phyloP scores from a whole-genome alignment of 257 asterid species.

The Solanum chiquidenum region DNA sequence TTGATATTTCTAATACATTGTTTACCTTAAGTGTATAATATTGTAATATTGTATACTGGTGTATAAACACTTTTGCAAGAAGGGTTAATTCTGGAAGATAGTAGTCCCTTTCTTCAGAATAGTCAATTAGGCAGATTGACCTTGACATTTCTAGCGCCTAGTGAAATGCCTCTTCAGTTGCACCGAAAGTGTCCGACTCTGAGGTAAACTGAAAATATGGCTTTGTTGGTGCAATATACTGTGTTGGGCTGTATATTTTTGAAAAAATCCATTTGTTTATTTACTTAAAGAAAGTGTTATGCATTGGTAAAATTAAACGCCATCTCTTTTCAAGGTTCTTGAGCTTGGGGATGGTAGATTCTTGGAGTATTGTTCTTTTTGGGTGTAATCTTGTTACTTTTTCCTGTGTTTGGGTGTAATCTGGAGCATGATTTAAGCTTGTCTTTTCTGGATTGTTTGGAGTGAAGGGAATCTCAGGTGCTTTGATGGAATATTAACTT shows the following conservation, averaged over 20 bases:
- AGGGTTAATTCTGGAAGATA: background rate
- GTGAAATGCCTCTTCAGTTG: background rate
- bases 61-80: background rate
- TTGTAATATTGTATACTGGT: background rate
- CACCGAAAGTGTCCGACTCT: background rate
- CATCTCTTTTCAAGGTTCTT: background rate
- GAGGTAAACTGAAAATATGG: background rate
- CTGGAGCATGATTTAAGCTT: background rate
- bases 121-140: background rate
- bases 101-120: background rate
- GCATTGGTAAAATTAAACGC: background rate
- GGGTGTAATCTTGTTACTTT: background rate
- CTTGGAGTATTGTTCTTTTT: background rate
- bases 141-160: background rate
- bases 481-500: background rate
- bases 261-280: background rate
- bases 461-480: background rate
- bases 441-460: background rate
- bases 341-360: background rate
- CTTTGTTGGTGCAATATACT: background rate
- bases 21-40: background rate
- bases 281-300: background rate
- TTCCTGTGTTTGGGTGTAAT: background rate
- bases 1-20: background rate
- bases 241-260: background rate